Evolutionary conservation across 768 basidiomycete species (phyloP).

Genomic region (Rhodotorula diobovata): DNA sequence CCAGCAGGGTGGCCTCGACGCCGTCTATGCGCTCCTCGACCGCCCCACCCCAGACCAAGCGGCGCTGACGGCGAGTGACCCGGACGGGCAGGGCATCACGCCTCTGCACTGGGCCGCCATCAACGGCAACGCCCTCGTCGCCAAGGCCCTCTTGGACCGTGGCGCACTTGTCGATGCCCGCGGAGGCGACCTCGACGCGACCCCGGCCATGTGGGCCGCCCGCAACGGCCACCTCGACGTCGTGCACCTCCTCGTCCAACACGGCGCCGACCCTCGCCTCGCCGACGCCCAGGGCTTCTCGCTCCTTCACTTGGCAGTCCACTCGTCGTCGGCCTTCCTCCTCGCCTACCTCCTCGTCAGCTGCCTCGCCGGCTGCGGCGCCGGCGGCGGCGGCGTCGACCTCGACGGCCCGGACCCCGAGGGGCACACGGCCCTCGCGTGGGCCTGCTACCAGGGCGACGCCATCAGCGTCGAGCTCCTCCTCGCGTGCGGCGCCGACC

Average conservation of each 20-base stretch:
- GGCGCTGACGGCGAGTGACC: conserved; percentile 46
- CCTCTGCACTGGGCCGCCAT: conserved; percentile 98
- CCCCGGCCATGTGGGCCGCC: conserved; percentile 97
- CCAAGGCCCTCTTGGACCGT: conserved; percentile 78
- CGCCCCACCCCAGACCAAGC: conserved; percentile 56
- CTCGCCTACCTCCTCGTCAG: conserved; percentile 86
- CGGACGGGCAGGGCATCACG: conserved; percentile 86
- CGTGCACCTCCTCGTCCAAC: conserved; percentile 80
- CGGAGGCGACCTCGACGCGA: conserved; percentile 89
- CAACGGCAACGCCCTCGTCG: conserved; percentile 86
- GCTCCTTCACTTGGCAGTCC: conserved; percentile 83
- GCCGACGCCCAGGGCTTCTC: conserved; percentile 94
- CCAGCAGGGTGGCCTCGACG: conserved; percentile 73
- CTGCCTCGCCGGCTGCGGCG: conserved; percentile 56
- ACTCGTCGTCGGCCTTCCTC: conserved; percentile 91
- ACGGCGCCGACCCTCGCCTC: conserved; percentile 89
- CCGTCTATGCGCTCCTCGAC: conserved; percentile 64
- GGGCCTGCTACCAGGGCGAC: conserved; percentile 99
- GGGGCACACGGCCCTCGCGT: conserved; percentile 94
- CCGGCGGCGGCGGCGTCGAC: too few species aligned
- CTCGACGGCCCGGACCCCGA: conserved; percentile 85
- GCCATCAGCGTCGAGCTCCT: conserved; percentile 88
- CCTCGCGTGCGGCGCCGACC: conserved; percentile 77
- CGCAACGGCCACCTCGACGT: conserved; percentile 91
- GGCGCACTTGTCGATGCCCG: conserved; percentile 91